A percentile compares a stretch with the other conserved stretches of the same genome.
Evolutionary conservation across 306 rosid species (phyloP).

Genomic region (Rubus idaeus): DNA sequence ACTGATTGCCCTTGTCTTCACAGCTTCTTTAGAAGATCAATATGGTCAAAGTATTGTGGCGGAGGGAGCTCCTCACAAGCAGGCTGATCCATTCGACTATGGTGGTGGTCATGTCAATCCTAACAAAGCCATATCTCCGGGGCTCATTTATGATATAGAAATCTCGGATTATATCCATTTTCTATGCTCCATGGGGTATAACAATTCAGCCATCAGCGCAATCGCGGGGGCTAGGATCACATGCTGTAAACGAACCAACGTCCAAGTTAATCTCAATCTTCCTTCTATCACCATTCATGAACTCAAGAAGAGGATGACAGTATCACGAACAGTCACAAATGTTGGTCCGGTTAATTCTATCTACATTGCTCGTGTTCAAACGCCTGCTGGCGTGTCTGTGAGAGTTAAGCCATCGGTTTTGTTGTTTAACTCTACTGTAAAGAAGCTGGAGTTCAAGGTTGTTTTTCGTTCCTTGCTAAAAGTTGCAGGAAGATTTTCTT

Average conservation of each 20-base stretch:
- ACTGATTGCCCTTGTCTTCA: constrained; percentile 7
- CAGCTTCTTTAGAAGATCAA: constrained; percentile 51
- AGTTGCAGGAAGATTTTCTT: constrained; percentile 50
- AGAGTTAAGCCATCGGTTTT: constrained; percentile 42
- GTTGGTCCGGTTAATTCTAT: constrained; percentile 47
- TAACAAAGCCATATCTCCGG: constrained; percentile 50
- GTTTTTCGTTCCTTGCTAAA: constrained; percentile 32
- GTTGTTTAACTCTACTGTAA: constrained; percentile 31
- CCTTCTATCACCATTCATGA: constrained; percentile 61
- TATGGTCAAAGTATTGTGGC: constrained; percentile 49
- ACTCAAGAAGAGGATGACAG: constrained; percentile 35
- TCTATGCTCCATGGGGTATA: constrained; percentile 69
- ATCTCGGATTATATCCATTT: constrained; percentile 44
- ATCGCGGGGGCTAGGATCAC: constrained; percentile 25
- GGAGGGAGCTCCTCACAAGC: constrained; percentile 65
- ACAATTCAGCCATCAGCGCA: constrained; percentile 45
- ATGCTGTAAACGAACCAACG: constrained; percentile 36
- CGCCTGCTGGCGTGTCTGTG: constrained; percentile 42
- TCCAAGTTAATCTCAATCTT: constrained; percentile 45
- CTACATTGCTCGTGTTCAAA: constrained; percentile 42
- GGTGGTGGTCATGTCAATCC: constrained; percentile 69
- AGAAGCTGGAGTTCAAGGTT: constrained; percentile 48
- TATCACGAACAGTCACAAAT: constrained; percentile 57
- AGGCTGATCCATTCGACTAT: constrained; percentile 60
- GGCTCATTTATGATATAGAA: constrained; percentile 51